Evolutionary conservation across 1,139 yeast genomes (phyloP).

Genomic region (Yamadazyma aaseri): DNA sequence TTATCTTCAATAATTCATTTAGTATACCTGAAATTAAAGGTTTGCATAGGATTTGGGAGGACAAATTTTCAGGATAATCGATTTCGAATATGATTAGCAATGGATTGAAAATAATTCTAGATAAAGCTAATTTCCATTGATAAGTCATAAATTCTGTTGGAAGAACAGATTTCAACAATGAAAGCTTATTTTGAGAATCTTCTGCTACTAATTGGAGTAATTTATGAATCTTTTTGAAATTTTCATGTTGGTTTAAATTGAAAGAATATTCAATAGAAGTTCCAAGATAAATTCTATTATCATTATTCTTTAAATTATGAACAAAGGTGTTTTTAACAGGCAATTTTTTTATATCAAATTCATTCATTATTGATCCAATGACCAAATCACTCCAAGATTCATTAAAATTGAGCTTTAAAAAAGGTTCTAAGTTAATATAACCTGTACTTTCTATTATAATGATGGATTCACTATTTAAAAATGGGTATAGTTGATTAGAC

Average conservation of each 20-base stretch:
- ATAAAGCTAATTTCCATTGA: slow-evolving; percentile 85
- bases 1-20: slow-evolving; percentile 69
- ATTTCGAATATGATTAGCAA: slow-evolving; percentile 71
- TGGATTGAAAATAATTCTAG: slow-evolving; percentile 76
- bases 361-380: slow-evolving; percentile 62
- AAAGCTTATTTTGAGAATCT: slow-evolving; percentile 31
- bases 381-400: slow-evolving; percentile 28
- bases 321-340: slow-evolving; percentile 18
- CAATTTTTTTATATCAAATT: slow-evolving; percentile 54
- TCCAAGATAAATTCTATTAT: slow-evolving; percentile 43
- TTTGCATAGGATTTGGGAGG: slow-evolving; percentile 71
- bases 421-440: slow-evolving; percentile 69
- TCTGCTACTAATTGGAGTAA: slow-evolving; percentile 36
- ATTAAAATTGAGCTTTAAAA: slow-evolving; percentile 42
- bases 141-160: slow-evolving; percentile 63
- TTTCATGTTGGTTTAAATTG: slow-evolving; percentile 15
- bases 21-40: slow-evolving; percentile 81
- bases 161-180: slow-evolving; percentile 49
- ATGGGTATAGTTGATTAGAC: slow-evolving; percentile 27
- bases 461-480: slow-evolving; percentile 37
- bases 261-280: slow-evolving; percentile 22
- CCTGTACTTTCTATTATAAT: slow-evolving; percentile 69
- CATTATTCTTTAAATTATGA: slow-evolving; percentile 31
- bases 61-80: slow-evolving; percentile 56
- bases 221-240: slow-evolving; percentile 31